phyloP scores from a whole-genome alignment of 352 stramenopile species.

The Bremia lactucae region DNA sequence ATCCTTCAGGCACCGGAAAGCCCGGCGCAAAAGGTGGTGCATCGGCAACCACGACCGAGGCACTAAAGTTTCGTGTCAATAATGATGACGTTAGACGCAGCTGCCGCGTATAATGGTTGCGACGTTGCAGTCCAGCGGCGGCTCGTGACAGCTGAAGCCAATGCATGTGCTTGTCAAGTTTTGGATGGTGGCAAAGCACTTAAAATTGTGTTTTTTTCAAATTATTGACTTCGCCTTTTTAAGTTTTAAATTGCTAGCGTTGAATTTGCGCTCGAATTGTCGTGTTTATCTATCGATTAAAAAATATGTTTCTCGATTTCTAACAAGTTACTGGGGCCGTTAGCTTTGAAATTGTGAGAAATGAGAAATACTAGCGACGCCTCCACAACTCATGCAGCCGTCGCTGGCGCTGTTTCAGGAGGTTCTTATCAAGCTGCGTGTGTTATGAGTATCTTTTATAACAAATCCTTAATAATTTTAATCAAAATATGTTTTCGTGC shows the following conservation, averaged over 20 bases:
- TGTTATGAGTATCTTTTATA: background rate
- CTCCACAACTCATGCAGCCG: conserved; percentile 36
- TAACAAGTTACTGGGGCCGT: no score
- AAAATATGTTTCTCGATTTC: no score
- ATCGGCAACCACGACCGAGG: conserved; percentile 7
- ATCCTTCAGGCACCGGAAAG: conserved; percentile 43
- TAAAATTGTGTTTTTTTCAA: no score
- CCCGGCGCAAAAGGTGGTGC: conserved; percentile 36
- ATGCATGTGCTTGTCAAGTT: no score
- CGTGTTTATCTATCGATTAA: no score
- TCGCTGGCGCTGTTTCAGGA: conserved; percentile 54
- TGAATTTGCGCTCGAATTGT: no score
- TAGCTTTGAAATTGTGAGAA: no score
- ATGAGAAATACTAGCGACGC: conserved; percentile 4
- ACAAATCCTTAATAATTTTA: no score
- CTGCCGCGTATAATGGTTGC: conserved; percentile 7
- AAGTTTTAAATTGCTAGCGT: no score
- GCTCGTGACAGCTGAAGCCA: conserved; percentile 48
- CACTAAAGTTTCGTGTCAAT: conserved; percentile 22
- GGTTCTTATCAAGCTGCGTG: conserved; percentile 14
- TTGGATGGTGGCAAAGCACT: no score
- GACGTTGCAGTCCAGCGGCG: conserved; percentile 18
- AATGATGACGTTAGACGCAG: conserved; percentile 16
- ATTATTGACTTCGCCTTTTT: no score
- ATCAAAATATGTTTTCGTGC: background rate